Evolutionary conservation across 441 rosid genomes (phyloP).

Genomic region (Pelargonium australe): DNA sequence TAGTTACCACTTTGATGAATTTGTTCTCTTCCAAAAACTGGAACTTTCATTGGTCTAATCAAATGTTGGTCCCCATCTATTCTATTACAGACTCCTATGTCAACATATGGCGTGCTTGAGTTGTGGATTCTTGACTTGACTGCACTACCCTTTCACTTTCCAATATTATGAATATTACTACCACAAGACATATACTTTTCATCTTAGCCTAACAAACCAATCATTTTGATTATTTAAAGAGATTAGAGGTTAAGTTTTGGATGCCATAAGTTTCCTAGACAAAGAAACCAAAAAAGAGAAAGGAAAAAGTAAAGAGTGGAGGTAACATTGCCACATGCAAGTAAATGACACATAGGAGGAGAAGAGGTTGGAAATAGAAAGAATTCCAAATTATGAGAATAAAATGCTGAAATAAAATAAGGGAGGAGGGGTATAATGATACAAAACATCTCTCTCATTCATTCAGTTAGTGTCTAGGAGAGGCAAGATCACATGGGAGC

Average conservation of each 20-base stretch:
- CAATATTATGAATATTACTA: background rate
- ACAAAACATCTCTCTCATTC: constrained; percentile 8
- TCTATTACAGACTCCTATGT: constrained; percentile 5
- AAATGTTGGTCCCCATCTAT: constrained; percentile 4
- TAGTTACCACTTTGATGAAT: too few relatives aligned
- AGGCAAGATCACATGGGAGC: constrained; percentile 57
- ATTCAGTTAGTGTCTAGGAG: constrained; percentile 15
- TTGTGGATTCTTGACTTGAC: constrained; percentile 6
- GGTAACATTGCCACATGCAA: too few relatives aligned
- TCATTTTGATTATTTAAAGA: too few relatives aligned
- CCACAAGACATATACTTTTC: background rate
- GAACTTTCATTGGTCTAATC: constrained; percentile 1
- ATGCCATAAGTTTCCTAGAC: too few relatives aligned
- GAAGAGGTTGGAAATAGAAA: background rate
- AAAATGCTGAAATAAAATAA: background rate
- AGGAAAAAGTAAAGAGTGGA: too few relatives aligned
- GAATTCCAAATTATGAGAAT: background rate
- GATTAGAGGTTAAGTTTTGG: too few relatives aligned
- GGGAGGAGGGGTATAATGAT: constrained; percentile 8
- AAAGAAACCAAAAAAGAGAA: too few relatives aligned
- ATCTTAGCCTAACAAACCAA: too few relatives aligned
- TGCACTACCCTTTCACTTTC: constrained; percentile 9
- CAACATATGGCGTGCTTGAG: constrained; percentile 8
- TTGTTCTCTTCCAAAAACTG: background rate
- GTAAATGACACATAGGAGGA: too few relatives aligned